Evolutionary conservation across 768 basidiomycete species (phyloP).

Genomic region (Flagelloscypha sp.): DNA sequence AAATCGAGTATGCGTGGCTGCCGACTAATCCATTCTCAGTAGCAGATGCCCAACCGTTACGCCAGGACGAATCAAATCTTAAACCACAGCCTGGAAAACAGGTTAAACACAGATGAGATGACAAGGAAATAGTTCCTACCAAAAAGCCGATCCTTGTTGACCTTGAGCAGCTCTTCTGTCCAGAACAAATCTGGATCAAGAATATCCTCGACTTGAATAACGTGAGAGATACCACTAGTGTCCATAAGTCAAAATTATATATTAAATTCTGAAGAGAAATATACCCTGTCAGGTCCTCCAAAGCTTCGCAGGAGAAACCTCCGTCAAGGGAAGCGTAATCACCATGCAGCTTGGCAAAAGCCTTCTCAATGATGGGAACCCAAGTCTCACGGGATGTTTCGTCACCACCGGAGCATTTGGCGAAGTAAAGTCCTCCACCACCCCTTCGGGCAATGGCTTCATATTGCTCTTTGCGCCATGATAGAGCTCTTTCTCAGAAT

Average conservation of each 20-base stretch:
- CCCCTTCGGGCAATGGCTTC: slow-evolving; percentile 36
- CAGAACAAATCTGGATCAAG: slow-evolving; percentile 41
- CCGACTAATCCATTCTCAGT: slow-evolving; percentile 8
- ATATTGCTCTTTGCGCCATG: slow-evolving; percentile 40
- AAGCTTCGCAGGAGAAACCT: no score
- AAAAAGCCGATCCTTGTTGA: slow-evolving; percentile 45
- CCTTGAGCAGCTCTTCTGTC: slow-evolving; percentile 42
- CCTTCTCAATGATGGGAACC: slow-evolving; percentile 23
- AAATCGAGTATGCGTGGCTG: slow-evolving; percentile 23
- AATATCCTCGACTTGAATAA: slow-evolving; percentile 13
- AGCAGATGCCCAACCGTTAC: slow-evolving; percentile 13
- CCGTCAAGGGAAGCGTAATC: slow-evolving; percentile 22
- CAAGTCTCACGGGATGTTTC: no score
- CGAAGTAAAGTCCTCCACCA: slow-evolving; percentile 41
- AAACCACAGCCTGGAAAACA: no score
- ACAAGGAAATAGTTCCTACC: slow-evolving; percentile 39
- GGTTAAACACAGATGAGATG: slow-evolving; percentile 15
- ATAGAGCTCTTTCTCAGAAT: slow-evolving; percentile 34
- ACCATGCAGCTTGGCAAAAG: slow-evolving; percentile 26
- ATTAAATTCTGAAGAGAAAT: no score
- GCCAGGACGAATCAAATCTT: no score
- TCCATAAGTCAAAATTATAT: no score
- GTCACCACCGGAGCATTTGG: no score
- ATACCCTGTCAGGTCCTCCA: no score
- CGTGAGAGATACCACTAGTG: background rate